Base-by-base conservation (phyloP, 179 eudicot species). In the Camellia oleifera region DNA sequence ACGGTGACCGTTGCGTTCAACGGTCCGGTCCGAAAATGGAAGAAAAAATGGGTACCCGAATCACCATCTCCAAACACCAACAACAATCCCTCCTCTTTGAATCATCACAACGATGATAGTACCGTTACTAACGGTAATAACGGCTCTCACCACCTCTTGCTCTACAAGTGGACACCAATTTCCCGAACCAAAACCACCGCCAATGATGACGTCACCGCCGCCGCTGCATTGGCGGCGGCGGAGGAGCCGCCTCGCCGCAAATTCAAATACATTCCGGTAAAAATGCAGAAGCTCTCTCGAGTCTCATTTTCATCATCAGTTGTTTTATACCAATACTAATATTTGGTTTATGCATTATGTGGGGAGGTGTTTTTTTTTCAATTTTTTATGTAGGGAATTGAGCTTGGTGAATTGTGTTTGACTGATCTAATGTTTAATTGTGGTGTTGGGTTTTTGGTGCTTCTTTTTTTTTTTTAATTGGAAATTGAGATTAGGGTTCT, bases 21-120 rank as follows among this genome's bases (percentile, higher is more conserved):
- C 76, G 98, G 98, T 10, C 98, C 97, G 40, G 98, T 95, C 2
- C 77, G 98, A 42, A 81, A 86, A 80, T 95, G 98, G 98, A 87
- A 90, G 91, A 95, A 93, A 91, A 93, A 84, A 53, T 95, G 98
- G 98, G 90, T 92, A 69, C 93, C 83, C 79, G 86, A 86, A n/a
- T 69, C 97, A 42, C 86, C 95, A n/a, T 53, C 81, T 17, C 14
- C 67, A 50, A 46, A 11, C 3, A 83, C 26, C 62, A 74, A 84
- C 69, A 58, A 78, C 42, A 32, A 77, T 15, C 72, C 71, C 14
- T 61, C 52, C 52, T 48, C 52, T 4, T 48, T 7, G 52, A 4
- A 79, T 66, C 81, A 81, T 64, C 81, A 82, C 20, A 83, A 79
- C 63, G 81, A 77, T 67, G 50, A 5, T 72, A 74, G 50, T 32